Conservation (phyloP, 805 yeast species). For the Kazachstania kunashirensis region DNA sequence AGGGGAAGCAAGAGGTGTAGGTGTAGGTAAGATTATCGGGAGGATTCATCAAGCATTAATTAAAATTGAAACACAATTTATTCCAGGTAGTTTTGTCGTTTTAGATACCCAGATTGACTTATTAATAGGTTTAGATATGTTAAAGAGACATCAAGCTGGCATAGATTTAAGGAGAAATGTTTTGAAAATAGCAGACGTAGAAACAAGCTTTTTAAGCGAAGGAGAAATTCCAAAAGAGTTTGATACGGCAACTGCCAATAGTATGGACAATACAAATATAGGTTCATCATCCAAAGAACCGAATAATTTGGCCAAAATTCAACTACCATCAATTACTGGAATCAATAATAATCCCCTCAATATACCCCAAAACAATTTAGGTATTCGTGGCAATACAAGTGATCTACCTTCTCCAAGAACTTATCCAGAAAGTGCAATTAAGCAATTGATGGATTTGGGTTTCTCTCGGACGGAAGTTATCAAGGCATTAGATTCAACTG, state of each 20-base stretch:
- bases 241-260: not conserved
- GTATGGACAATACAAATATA: not conserved
- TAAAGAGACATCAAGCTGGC: slow-evolving; percentile 75
- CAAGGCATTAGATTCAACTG: slow-evolving; percentile 52
- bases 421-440: slow-evolving; percentile 32
- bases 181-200: slow-evolving; percentile 61
- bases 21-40: slow-evolving; percentile 68
- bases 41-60: slow-evolving; percentile 83
- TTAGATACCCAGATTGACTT: slow-evolving; percentile 57
- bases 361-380: slow-evolving; percentile 1
- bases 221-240: slow-evolving; percentile 47
- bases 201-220: slow-evolving; percentile 64
- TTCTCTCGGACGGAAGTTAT: slow-evolving; percentile 56
- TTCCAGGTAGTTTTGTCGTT: slow-evolving; percentile 63
- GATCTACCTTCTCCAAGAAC: slow-evolving; percentile 2
- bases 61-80: slow-evolving; percentile 54
- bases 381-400: no score
- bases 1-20: slow-evolving; percentile 89
- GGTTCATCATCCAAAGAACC: not conserved
- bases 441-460: slow-evolving; percentile 56
- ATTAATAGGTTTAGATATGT: slow-evolving; percentile 83
- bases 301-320: not conserved
- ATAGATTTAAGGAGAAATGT: slow-evolving; percentile 63
- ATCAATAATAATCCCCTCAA: not conserved
- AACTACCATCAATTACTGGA: not conserved